Percentiles rank a stretch among this genome's conserved stretches.
phyloP scores from a whole-genome alignment of 2,329 filamentous ascomycete genomes.

The Cytospora paraplurivora region DNA sequence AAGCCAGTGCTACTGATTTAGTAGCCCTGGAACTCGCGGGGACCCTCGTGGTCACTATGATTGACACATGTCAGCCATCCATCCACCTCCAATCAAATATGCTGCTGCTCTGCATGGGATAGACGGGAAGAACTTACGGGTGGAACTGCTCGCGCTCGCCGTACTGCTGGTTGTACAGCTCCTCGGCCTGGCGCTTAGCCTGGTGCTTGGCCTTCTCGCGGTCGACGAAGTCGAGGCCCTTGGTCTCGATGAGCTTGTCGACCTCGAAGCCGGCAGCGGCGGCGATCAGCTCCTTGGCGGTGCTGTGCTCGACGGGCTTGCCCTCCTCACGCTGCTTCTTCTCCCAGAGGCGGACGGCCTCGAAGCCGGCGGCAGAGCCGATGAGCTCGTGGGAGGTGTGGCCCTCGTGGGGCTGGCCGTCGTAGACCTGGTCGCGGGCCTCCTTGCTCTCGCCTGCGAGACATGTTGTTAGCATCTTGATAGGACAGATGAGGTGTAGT shows the following conservation, averaged over 20 bases:
- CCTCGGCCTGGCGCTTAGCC: constrained; percentile 58
- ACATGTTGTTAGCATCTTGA: neutral
- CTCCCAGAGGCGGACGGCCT: constrained; percentile 79
- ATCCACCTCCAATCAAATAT: neutral
- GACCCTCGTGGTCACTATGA: constrained; percentile 21
- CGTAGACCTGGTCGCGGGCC: constrained; percentile 48
- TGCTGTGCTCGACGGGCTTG: constrained; percentile 69
- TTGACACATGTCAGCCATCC: neutral
- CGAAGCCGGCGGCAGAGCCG: constrained; percentile 75
- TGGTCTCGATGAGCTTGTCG: constrained; percentile 74
- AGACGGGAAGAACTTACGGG: constrained; percentile 49
- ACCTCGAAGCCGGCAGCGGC: constrained; percentile 74
- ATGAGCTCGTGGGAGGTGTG: constrained; percentile 73
- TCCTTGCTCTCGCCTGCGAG: constrained; percentile 44
- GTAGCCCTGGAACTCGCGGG: constrained; percentile 19
- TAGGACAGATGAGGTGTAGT: neutral
- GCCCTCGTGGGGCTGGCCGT: constrained; percentile 54
- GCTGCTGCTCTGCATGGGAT: neutral
- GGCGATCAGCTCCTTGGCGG: constrained; percentile 77
- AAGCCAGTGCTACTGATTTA: constrained; percentile 11
- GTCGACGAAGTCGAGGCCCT: constrained; percentile 64
- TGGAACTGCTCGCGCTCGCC: constrained; percentile 54
- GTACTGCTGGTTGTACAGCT: constrained; percentile 66
- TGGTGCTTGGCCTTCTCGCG: constrained; percentile 60
- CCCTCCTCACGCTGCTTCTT: constrained; percentile 72